Conservation (phyloP, 768 basidiomycete species). For the Boletus patriciae region DNA sequence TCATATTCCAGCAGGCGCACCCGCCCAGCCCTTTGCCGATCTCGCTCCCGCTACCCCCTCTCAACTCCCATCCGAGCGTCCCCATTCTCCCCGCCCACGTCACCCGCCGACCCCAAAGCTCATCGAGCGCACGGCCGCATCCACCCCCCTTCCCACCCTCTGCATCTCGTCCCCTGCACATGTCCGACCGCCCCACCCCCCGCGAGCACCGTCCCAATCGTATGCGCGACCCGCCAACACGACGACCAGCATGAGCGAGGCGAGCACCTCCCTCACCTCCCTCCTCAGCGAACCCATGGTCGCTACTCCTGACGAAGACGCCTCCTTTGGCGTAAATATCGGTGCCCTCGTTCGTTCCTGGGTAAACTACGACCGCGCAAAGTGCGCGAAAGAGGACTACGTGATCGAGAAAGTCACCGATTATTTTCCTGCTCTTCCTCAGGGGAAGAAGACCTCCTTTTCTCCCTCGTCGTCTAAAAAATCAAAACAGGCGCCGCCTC, state of each 20-base stretch:
- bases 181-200: constrained; percentile 28
- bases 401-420: constrained; percentile 33
- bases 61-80: constrained; percentile 3
- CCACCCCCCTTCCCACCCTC: constrained; percentile 45
- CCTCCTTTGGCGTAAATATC: constrained; percentile 48
- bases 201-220: constrained; percentile 35
- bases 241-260: constrained; percentile 34
- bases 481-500: constrained; percentile 13
- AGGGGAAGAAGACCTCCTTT: constrained; percentile 14
- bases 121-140: constrained; percentile 34
- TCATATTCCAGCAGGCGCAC: constrained; percentile 33
- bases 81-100: constrained; percentile 23
- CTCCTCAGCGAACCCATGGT: constrained; percentile 45
- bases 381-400: constrained; percentile 27
- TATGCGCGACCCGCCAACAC: constrained; percentile 36
- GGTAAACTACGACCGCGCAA: constrained; percentile 27
- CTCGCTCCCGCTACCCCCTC: constrained; percentile 2
- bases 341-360: constrained; percentile 38
- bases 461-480: constrained; percentile 20
- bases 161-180: constrained; percentile 46
- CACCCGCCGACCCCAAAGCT: constrained; percentile 35
- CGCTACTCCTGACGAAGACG: constrained; percentile 41
- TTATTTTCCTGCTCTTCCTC: constrained; percentile 28
- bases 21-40: constrained; percentile 29
- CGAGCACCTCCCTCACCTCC: constrained; percentile 54